Conservation (phyloP, 768 basidiomycete species). For the Podaxis rugospora region DNA sequence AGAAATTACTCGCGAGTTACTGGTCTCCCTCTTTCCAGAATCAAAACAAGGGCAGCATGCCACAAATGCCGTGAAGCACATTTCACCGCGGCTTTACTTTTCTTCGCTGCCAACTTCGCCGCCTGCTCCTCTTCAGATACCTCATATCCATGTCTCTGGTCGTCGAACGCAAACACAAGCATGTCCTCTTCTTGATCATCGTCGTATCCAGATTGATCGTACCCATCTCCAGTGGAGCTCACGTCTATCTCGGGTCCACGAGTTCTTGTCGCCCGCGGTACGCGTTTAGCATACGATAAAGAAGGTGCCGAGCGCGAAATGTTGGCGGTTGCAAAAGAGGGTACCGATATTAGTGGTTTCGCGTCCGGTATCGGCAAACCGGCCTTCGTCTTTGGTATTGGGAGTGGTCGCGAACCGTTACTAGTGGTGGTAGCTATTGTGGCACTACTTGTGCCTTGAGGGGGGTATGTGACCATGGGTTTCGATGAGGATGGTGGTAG, state of each 20-base stretch:
- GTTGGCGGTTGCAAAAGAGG: constrained; percentile 35
- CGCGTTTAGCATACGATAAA: constrained; percentile 8
- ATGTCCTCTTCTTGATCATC: constrained; percentile 8
- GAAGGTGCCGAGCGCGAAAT: constrained; percentile 22
- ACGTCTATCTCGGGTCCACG: constrained; percentile 13
- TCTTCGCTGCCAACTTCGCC: constrained; percentile 6
- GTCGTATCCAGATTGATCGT: constrained; percentile 1
- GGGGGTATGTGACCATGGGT: constrained; percentile 14
- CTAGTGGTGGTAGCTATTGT: constrained; percentile 5
- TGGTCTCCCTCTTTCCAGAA: constrained; percentile 79
- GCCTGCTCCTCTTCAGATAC: constrained; percentile 10
- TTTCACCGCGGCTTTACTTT: constrained; percentile 1
- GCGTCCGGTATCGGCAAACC: constrained; percentile 2
- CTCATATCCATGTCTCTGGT: constrained; percentile 11
- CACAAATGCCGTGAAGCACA: constrained; percentile 47
- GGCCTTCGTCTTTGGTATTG: constrained; percentile 15
- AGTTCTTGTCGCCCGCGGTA: not conserved
- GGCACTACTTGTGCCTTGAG: constrained; percentile 10
- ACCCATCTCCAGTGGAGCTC: constrained; percentile 21
- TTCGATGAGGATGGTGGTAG: constrained; percentile 3
- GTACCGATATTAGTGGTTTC: constrained; percentile 27
- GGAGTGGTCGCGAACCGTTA: constrained; percentile 16
- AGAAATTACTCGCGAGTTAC: constrained; percentile 45
- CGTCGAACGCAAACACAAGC: not conserved
- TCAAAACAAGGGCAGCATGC: constrained; percentile 70